Evolutionary conservation across 1,284 basidiomycete genomes (phyloP), one percentile per base, ranked within the genome.

Genomic region (Mycosarcoma maydis): DNA sequence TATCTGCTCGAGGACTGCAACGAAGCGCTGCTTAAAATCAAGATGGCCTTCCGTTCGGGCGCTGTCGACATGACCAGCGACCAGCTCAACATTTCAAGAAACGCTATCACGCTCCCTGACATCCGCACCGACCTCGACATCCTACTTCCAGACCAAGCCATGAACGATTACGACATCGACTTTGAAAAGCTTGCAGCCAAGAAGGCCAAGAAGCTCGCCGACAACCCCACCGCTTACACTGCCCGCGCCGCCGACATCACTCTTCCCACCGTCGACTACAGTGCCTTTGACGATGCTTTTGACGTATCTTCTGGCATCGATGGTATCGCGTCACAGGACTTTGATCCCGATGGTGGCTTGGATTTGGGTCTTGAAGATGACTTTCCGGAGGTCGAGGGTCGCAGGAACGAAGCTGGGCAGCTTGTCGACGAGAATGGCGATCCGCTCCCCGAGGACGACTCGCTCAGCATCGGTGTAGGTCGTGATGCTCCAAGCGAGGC

Each of bases 1-100:
- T 98, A 98, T 83, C 87, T 98, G 3, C 85, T 97, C 71, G 95
- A 98, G 78, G 95, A 98, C 82, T 98, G 94, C 82, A 95, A 95
- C 76, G 96, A 98, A 82, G 93, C 94, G 0, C 84, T 98, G 55
- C 84, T 94, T 48, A 94, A 94, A 82, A 95, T 98, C 60, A 95
- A 95, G 82, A 91, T 96, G 89, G 92, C 93, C 4, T 95, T 95
- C 84, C 90, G 92, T 60, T 92, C 93, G 17, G 93, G 93, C 62
- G 84, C 93, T 9, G 93, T 95, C 49, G 94, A 97, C 83, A 89
- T 97, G 87, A 92, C 93, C 16, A 92, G 93, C 77, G 92, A 96
- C 72, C 93, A 96, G 83, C 86, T 95, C 5, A 88, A 88, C 17
- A 91, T 92, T 30, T 90, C 90, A 80, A 88, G 90, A 74, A 92